Evolutionary conservation across 2,329 filamentous ascomycete species (phyloP).

Genomic region (Nectriaceae sp.): DNA sequence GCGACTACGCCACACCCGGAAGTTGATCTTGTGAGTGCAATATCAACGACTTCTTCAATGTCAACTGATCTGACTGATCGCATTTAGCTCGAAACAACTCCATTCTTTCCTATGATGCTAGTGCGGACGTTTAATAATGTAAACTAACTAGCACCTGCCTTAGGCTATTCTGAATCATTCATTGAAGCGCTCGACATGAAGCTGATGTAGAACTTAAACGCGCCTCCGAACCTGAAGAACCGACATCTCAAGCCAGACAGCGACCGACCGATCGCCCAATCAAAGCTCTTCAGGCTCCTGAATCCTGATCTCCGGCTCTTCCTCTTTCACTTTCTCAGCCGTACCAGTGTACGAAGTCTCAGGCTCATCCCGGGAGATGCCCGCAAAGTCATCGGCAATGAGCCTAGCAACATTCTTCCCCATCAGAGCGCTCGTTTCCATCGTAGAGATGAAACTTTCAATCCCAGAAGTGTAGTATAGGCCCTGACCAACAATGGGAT

Average conservation of each 20-base stretch:
- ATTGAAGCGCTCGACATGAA: too few species aligned
- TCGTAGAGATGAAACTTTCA: constrained; percentile 92
- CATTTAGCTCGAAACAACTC: too few species aligned
- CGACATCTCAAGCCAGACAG: too few species aligned
- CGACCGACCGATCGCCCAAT: constrained; percentile 2
- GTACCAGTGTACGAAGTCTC: constrained; percentile 6
- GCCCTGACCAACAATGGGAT: constrained; percentile 66
- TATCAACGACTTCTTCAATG: too few species aligned
- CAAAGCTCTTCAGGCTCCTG: constrained; percentile 17
- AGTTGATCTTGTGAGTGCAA: too few species aligned
- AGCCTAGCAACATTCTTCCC: constrained; percentile 81
- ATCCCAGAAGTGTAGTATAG: constrained; percentile 77
- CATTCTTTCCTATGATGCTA: too few species aligned
- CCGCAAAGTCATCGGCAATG: constrained; percentile 60
- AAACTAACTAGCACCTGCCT: too few species aligned
- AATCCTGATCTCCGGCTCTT: constrained; percentile 7
- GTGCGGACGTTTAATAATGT: too few species aligned
- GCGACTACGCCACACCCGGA: constrained; percentile 6
- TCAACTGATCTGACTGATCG: too few species aligned
- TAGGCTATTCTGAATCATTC: too few species aligned
- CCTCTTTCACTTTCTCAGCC: constrained; percentile 4
- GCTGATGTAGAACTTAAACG: too few species aligned
- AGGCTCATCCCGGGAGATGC: constrained; percentile 18
- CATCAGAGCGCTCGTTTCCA: constrained; percentile 95
- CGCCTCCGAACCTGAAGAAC: too few species aligned